Conservation (phyloP, 2,329 filamentous ascomycete species). For the Cucurbitaria berberidis region DNA sequence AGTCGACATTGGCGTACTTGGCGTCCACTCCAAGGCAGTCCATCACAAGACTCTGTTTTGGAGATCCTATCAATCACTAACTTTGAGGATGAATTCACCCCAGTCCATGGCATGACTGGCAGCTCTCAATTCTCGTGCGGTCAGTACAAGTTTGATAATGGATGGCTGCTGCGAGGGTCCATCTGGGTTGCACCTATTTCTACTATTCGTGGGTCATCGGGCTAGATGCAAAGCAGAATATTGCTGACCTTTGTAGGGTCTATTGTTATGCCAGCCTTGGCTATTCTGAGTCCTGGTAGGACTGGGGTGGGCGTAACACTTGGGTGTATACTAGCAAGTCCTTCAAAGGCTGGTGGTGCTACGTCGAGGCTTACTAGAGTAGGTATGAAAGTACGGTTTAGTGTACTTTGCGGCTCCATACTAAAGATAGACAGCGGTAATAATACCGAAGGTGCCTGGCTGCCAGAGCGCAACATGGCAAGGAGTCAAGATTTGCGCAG, state of each 20-base stretch:
- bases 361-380: background rate
- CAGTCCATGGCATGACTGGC: background rate
- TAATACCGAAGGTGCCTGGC: no score
- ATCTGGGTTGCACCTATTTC: constrained; percentile 10
- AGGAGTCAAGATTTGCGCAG: no score
- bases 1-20: background rate
- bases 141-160: constrained; percentile 14
- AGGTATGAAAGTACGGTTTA: background rate
- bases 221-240: no score
- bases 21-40: background rate
- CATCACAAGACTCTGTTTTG: background rate
- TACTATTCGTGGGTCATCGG: constrained; percentile 6
- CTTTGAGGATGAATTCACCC: background rate
- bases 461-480: no score
- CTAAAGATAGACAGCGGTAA: no score
- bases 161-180: constrained; percentile 7
- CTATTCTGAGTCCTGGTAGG: constrained; percentile 5
- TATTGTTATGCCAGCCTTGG: constrained; percentile 1
- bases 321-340: constrained; percentile 4
- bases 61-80: background rate
- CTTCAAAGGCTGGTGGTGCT: constrained; percentile 12
- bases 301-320: constrained; percentile 6
- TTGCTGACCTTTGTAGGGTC: background rate
- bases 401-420: background rate
- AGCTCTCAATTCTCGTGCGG: constrained; percentile 8